Evolutionary conservation across 2,329 filamentous ascomycete species (phyloP).

Genomic region (Dendryphion nanum): DNA sequence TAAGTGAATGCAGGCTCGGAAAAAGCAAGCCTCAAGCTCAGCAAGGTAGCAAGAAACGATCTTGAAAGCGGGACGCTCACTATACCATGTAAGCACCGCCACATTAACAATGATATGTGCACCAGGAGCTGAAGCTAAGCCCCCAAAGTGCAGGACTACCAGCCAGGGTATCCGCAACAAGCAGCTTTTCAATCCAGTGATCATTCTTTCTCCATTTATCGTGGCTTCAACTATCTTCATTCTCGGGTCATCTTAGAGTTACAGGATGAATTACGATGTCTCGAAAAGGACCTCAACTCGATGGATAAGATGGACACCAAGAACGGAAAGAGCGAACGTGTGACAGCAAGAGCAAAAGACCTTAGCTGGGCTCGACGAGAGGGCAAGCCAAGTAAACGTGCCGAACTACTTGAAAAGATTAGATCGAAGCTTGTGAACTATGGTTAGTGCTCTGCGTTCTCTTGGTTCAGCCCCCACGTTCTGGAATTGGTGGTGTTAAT

Average conservation of each 20-base stretch:
- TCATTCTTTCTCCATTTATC: conserved; percentile 34
- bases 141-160: conserved; percentile 23
- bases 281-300: conserved; percentile 26
- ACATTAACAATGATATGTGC: too few relatives aligned
- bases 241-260: conserved; percentile 31
- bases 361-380: conserved; percentile 8
- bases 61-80: too few relatives aligned
- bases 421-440: conserved; percentile 16
- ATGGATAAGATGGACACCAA: conserved; percentile 12
- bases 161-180: conserved; percentile 28
- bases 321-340: conserved; percentile 3
- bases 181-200: conserved; percentile 39
- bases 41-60: conserved; percentile 1
- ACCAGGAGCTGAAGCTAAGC: too few relatives aligned
- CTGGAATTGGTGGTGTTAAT: neutral
- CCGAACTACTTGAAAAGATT: conserved; percentile 8
- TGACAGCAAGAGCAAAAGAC: conserved; percentile 13
- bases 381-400: conserved; percentile 8
- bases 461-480: conserved; percentile 1
- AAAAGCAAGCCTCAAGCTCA: too few relatives aligned
- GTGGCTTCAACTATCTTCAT: conserved; percentile 34
- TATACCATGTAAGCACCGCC: too few relatives aligned
- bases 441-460: too few relatives aligned
- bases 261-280: conserved; percentile 31
- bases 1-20: too few relatives aligned